A percentile compares a stretch with the other conserved stretches of the same genome.
Conservation (phyloP, 345 rosid species). For the Salix suchowensis region DNA sequence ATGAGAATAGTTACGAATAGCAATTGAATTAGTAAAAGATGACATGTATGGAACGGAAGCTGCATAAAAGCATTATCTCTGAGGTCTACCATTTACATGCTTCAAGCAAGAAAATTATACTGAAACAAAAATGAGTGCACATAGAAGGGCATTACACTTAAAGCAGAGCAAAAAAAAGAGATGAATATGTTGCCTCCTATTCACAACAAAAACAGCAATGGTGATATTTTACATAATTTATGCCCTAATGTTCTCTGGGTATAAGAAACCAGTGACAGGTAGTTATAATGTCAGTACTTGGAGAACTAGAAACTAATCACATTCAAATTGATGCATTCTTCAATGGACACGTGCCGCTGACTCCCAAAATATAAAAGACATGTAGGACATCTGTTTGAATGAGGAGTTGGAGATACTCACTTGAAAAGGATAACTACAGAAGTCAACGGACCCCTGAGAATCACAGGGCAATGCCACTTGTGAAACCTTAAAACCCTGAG, state of each 20-base stretch:
- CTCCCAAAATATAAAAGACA: background rate
- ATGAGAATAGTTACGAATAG: slow-evolving; percentile 19
- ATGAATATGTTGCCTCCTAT: background rate
- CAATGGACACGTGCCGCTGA: background rate
- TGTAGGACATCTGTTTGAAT: background rate
- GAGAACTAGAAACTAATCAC: background rate
- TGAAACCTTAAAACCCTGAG: slow-evolving; percentile 55
- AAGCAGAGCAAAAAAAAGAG: background rate
- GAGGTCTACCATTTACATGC: background rate
- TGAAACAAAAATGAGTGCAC: background rate
- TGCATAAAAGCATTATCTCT: background rate
- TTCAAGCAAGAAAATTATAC: background rate
- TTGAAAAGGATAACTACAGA: slow-evolving; percentile 75
- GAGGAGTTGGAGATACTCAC: slow-evolving; percentile 37
- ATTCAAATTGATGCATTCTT: background rate
- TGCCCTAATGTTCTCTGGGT: too few species aligned
- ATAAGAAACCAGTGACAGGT: background rate
- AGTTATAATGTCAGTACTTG: background rate
- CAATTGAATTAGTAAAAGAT: background rate
- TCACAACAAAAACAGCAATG: background rate
- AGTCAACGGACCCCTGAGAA: slow-evolving; percentile 79
- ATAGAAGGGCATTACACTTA: background rate
- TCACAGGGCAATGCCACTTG: slow-evolving; percentile 86
- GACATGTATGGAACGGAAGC: background rate
- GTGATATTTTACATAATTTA: too few species aligned